Evolutionary conservation across 148 eudicot species (phyloP).

Genomic region (Rhododendron henanense): DNA sequence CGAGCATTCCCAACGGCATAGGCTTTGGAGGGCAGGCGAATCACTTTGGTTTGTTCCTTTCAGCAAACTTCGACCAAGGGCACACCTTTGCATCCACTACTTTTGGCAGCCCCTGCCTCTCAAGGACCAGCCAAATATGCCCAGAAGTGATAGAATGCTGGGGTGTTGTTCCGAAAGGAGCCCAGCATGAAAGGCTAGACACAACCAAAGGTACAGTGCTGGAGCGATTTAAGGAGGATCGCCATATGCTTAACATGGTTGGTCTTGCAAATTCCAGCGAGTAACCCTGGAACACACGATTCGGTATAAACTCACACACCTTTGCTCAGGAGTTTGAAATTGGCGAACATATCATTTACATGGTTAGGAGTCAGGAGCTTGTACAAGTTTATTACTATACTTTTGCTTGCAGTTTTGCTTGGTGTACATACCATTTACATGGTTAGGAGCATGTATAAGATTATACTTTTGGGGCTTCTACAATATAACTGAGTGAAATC

Average conservation of each 20-base stretch:
- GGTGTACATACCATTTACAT: neutral
- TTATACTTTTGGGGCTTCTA: neutral
- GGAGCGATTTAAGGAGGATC: conserved; percentile 90
- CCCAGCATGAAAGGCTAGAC: conserved; percentile 33
- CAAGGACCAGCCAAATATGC: conserved; percentile 49
- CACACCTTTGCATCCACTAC: conserved; percentile 78
- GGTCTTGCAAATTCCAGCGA: conserved; percentile 86
- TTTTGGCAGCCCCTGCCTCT: conserved; percentile 72
- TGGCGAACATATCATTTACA: neutral
- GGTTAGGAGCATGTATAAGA: neutral
- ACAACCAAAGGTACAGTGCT: conserved; percentile 65
- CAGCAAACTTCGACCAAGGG: conserved; percentile 81
- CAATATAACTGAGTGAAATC: neutral
- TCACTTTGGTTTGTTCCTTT: conserved; percentile 81
- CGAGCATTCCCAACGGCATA: conserved; percentile 83
- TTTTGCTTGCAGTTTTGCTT: neutral
- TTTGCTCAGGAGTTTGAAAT: neutral
- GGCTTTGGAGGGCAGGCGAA: conserved; percentile 75
- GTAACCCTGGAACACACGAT: conserved; percentile 1
- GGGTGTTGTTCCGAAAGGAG: conserved; percentile 57
- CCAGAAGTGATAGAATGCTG: conserved; percentile 98
- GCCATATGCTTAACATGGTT: conserved; percentile 88
- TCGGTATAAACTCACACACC: neutral
- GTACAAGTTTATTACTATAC: neutral
- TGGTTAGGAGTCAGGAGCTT: neutral